These are phyloP conservation scores for Boletus albobrunnescens DNA, from an alignment of 1,284 basidiomycete species.

Conservation along the genomic window DNA sequence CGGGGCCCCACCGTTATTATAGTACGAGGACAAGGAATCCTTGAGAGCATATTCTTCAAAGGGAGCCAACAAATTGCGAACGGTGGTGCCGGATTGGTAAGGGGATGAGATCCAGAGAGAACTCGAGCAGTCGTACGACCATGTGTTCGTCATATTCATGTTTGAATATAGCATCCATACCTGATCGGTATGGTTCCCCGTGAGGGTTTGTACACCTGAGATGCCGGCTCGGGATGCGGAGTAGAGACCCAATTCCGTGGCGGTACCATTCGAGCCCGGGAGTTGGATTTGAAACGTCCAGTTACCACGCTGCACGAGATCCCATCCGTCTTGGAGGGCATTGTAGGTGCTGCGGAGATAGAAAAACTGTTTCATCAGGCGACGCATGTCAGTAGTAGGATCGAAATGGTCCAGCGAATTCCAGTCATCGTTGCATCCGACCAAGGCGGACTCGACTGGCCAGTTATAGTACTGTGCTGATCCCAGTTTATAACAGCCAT, in stretches of 20 bases:
- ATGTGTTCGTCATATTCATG: slow-evolving; percentile 70
- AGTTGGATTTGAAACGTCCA: slow-evolving; percentile 76
- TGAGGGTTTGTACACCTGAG: slow-evolving; percentile 49
- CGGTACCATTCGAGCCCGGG: slow-evolving; percentile 77
- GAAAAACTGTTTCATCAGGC: slow-evolving; percentile 70
- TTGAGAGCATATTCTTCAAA: slow-evolving; percentile 73
- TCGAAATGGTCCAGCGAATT: slow-evolving; percentile 91
- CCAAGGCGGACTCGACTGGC: slow-evolving; percentile 70
- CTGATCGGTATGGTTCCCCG: slow-evolving; percentile 56
- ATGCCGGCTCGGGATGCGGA: slow-evolving; percentile 69
- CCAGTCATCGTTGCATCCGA: slow-evolving; percentile 84
- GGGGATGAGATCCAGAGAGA: slow-evolving; percentile 75
- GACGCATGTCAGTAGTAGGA: slow-evolving; percentile 73
- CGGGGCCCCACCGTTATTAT: slow-evolving; percentile 52
- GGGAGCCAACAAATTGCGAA: slow-evolving; percentile 78
- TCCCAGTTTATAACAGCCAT: slow-evolving; percentile 86
- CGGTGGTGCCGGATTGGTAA: slow-evolving; percentile 52
- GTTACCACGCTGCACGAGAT: slow-evolving; percentile 74
- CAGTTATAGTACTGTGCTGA: slow-evolving; percentile 90
- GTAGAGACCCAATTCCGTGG: slow-evolving; percentile 85
- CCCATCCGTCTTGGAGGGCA: slow-evolving; percentile 80
- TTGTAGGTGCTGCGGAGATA: slow-evolving; percentile 66
- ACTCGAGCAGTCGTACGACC: slow-evolving; percentile 56
- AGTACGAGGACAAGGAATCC: slow-evolving; percentile 60
- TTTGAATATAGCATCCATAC: slow-evolving; percentile 84